Base-by-base conservation (phyloP, 192 early-diverging fungal species). In the Coemansia sp. region DNA sequence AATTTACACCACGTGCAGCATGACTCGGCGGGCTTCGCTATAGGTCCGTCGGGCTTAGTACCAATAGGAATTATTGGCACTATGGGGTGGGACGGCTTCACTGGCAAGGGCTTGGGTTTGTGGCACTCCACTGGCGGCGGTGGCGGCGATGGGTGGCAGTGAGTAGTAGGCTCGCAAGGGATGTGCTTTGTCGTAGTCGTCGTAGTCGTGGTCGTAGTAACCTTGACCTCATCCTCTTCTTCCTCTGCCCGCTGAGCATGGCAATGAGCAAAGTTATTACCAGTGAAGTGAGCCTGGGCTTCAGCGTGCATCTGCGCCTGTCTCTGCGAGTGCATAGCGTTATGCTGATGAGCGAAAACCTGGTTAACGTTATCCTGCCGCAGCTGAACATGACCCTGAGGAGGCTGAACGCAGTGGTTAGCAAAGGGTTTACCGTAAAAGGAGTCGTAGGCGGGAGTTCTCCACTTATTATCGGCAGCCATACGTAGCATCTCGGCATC, bases 1-100 rank as follows among this genome's bases (percentile, higher is more conserved):
- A 82, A 74, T 58, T 66, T 70, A 71, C 79, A 82, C 79, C 79
- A 82, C 1, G 79, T 76, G 68, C 79, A 82, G 74, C 79, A 82
- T 9, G 79, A 62, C 62, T 76, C 79, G 19, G 60, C 68, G 13
- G 66, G 52, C 62, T 65, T 70, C 2, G 30, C 55, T 38, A 76
- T 62, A 11, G 65, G 60, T 0, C 63, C 57, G 19, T 68, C 68
- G 17, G 78, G 79, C 28, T 57, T 62, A 4, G 55, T 68, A 30
- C 79, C 79, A 11, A 82, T 63, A 0, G 79, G 79, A 16, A 82
- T 82, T 9, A 11, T 53, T 2, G 47, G 44, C 16, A 55, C 53
- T 2, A 55, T 32, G 28, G 43, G 71, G 21, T 35, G 40, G 1
- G 59, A 19, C 16, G 64, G 57, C 6, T 26, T 32, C 7, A 60